Evolutionary conservation across 345 rosid genomes (phyloP), one percentile per base, ranked within the genome.

Genomic region (Populus tremula): DNA sequence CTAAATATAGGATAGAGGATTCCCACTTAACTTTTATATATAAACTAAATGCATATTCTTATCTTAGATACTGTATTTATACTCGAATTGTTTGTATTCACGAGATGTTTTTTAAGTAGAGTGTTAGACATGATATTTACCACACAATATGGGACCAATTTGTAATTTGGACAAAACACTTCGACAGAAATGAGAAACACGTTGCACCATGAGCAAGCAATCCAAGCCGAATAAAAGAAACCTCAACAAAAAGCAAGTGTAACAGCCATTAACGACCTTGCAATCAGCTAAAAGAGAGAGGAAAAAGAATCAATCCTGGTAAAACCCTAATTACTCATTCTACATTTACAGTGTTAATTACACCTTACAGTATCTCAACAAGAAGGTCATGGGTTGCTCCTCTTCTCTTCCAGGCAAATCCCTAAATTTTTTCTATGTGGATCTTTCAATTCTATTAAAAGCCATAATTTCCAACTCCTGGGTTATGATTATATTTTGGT

Each of bases 321-420:
- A 29, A 27, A 67, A 35, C 70, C 70, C 45, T 20, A 36, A 67
- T 35, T 67, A 20, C 45, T 16, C 21, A 18, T 7, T 67, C 39
- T 29, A 36, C 16, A 18, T 10, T 9, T 18, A 18, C 70, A 67
- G 45, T 36, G 27, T 23, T 73, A 33, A n/a, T 1, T 5, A 35
- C 10, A 70, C 43, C 36, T 6, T 17, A 36, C 35, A 12, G 8
- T 17, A 54, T 67, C 25, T 69, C 17, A 13, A 16, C 23, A 29
- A 59, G 21, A 18, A 38, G 33, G 31, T 36, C 77, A 94, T 93
- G 98, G 98, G 98, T 79, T 94, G 98, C 83, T 79, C 95, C 74
- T 87, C 94, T 82, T 94, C 98, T 80, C 89, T 91, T 81, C 98
- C 95, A 76, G 95, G 97, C 91, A 81, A 78, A 70, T 6, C 35